Conservation (phyloP, 768 basidiomycete genomes). For the Lyophyllum decastes region DNA sequence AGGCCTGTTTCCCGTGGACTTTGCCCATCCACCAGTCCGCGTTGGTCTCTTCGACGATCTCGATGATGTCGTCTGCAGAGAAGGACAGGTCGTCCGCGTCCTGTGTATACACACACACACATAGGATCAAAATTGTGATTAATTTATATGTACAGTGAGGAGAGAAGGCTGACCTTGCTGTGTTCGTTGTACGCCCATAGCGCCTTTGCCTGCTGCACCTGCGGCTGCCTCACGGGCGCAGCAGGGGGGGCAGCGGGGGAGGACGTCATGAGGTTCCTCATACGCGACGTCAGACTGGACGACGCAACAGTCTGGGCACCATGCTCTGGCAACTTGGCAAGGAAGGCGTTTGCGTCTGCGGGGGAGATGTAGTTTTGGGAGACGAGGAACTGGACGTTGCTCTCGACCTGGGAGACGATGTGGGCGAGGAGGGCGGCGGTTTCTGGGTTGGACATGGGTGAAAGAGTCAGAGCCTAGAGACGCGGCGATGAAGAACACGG, state of each 20-base stretch:
- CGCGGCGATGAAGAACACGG: too few species aligned
- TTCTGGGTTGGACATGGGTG: conserved; percentile 8
- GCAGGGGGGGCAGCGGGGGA: conserved; percentile 2
- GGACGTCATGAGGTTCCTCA: neutral
- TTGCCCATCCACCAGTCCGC: conserved; percentile 87
- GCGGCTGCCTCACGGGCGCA: conserved; percentile 11
- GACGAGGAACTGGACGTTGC: conserved; percentile 58
- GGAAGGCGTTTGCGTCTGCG: conserved; percentile 48
- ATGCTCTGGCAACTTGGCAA: conserved; percentile 46
- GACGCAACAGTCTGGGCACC: neutral
- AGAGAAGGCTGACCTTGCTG: conserved; percentile 41
- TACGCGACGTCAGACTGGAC: neutral
- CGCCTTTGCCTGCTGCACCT: conserved; percentile 46
- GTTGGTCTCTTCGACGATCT: conserved; percentile 78
- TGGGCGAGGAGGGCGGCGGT: conserved; percentile 57
- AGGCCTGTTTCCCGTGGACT: conserved; percentile 61
- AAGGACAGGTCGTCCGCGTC: conserved; percentile 83
- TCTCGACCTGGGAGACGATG: conserved; percentile 55
- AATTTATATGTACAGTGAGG: too few species aligned
- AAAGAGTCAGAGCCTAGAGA: too few species aligned
- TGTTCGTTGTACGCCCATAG: conserved; percentile 70
- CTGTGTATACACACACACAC: conserved; percentile 32
- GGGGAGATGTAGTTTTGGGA: conserved; percentile 54
- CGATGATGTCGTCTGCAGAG: conserved; percentile 72
- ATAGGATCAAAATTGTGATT: neutral